phyloP scores from a whole-genome alignment of 2,329 filamentous ascomycete genomes.

The Dendryphion nanum region DNA sequence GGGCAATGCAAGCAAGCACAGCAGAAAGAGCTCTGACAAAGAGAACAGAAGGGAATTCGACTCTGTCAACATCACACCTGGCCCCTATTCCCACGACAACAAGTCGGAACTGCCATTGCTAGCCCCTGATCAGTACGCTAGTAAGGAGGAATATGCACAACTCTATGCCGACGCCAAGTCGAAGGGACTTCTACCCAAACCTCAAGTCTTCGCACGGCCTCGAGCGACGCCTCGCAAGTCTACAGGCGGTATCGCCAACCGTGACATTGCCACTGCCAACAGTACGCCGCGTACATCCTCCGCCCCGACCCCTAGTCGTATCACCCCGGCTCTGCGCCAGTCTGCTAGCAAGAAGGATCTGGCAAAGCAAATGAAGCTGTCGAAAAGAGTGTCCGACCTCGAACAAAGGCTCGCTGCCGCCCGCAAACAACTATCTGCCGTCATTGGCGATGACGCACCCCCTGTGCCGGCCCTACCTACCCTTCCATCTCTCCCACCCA shows the following conservation, averaged over 20 bases:
- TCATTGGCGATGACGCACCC: slow-evolving; percentile 44
- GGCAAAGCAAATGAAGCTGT: slow-evolving; percentile 55
- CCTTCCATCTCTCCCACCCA: slow-evolving; percentile 31
- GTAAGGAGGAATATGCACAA: slow-evolving; percentile 28
- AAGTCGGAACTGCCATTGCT: too few relatives aligned
- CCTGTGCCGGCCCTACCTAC: slow-evolving; percentile 36
- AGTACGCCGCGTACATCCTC: slow-evolving; percentile 7
- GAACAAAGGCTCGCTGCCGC: slow-evolving; percentile 58
- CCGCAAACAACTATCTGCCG: slow-evolving; percentile 53
- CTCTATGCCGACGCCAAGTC: slow-evolving; percentile 33
- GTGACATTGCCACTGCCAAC: background rate
- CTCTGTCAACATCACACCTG: too few relatives aligned
- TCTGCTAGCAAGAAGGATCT: slow-evolving; percentile 58
- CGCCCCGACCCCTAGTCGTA: slow-evolving; percentile 8
- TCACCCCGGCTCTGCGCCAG: slow-evolving; percentile 41
- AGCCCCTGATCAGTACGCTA: slow-evolving; percentile 14
- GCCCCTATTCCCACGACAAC: too few relatives aligned
- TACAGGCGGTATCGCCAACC: background rate
- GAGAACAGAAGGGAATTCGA: too few relatives aligned
- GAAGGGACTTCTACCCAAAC: slow-evolving; percentile 30
- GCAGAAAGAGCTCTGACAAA: background rate
- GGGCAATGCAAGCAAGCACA: too few relatives aligned
- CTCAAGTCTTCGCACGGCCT: slow-evolving; percentile 32
- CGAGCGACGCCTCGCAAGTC: slow-evolving; percentile 11
- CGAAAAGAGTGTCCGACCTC: slow-evolving; percentile 60